Percentiles rank a stretch among this genome's conserved stretches.
Conservation (phyloP, 2,329 filamentous ascomycete genomes). For the Venturia pyrina region DNA sequence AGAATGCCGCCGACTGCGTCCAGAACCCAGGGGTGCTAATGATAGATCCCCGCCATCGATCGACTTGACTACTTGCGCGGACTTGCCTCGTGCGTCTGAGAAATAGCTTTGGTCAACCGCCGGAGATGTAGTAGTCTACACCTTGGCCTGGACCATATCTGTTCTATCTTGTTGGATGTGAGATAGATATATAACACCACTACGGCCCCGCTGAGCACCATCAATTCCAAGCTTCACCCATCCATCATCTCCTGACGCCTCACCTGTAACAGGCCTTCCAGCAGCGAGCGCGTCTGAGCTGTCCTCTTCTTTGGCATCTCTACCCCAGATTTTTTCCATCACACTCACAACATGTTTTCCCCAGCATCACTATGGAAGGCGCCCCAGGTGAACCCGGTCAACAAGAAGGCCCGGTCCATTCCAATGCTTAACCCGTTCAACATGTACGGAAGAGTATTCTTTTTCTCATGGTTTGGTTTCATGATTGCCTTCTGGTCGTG, state of each 20-base stretch:
- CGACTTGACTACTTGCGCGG: not conserved
- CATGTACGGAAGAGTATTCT: conserved; percentile 76
- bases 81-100: conserved; percentile 2
- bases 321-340: not conserved
- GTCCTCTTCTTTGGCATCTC: not conserved
- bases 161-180: not conserved
- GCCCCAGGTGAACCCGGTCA: conserved; percentile 74
- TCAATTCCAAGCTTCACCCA: not conserved
- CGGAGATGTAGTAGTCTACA: not conserved
- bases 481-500: conserved; percentile 71
- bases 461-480: conserved; percentile 82
- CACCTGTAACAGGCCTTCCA: not conserved
- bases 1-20: not conserved
- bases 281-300: not conserved
- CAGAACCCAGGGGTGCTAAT: not conserved
- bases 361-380: conserved; percentile 22
- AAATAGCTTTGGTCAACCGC: conserved; percentile 2
- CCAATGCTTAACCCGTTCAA: conserved; percentile 70
- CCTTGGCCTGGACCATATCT: not conserved
- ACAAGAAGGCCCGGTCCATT: conserved; percentile 69
- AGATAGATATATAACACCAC: not conserved
- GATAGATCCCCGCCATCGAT: conserved; percentile 4
- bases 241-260: not conserved
- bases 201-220: not conserved
- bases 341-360: conserved; percentile 8